Conservation (phyloP, 805 yeast species). For the Ogataea pilisensis region DNA sequence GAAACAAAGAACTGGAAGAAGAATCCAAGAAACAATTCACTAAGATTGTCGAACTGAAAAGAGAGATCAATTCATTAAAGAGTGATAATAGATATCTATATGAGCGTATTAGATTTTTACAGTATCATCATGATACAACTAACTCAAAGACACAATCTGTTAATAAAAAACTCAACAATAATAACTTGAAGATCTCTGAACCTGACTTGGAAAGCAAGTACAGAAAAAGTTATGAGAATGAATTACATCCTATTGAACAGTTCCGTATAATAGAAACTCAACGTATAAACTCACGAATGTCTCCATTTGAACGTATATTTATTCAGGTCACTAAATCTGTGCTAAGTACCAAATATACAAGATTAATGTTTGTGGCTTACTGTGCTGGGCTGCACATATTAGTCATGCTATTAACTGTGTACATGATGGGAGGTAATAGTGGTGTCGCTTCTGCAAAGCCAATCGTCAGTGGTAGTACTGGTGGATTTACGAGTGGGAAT, state of each 20-base stretch:
- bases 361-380: conserved; percentile 70
- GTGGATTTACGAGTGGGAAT: conserved; percentile 26
- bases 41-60: conserved; percentile 54
- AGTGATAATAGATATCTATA: conserved; percentile 74
- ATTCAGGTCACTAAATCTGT: conserved; percentile 68
- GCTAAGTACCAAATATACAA: conserved; percentile 66
- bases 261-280: conserved; percentile 76
- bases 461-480: conserved; percentile 22
- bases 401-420: conserved; percentile 60
- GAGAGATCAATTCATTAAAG: conserved; percentile 61
- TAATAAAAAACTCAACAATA: conserved; percentile 24
- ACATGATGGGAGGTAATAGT: conserved; percentile 36
- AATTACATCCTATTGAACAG: conserved; percentile 77
- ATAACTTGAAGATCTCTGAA: conserved; percentile 6
- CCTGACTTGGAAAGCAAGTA: conserved; percentile 52
- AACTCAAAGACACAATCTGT: conserved; percentile 1
- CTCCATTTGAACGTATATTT: conserved; percentile 76
- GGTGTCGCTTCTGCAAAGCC: conserved; percentile 9
- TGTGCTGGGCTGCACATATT: conserved; percentile 72
- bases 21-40: conserved; percentile 59
- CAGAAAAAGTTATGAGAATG: conserved; percentile 65
- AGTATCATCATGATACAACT: conserved; percentile 40
- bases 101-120: conserved; percentile 68
- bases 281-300: conserved; percentile 64
- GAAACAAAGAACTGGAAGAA: conserved; percentile 79